Evolutionary conservation across 2,329 filamentous ascomycete genomes (phyloP), one percentile per base, ranked within the genome.

Genomic region (Neoascochyta sp.): DNA sequence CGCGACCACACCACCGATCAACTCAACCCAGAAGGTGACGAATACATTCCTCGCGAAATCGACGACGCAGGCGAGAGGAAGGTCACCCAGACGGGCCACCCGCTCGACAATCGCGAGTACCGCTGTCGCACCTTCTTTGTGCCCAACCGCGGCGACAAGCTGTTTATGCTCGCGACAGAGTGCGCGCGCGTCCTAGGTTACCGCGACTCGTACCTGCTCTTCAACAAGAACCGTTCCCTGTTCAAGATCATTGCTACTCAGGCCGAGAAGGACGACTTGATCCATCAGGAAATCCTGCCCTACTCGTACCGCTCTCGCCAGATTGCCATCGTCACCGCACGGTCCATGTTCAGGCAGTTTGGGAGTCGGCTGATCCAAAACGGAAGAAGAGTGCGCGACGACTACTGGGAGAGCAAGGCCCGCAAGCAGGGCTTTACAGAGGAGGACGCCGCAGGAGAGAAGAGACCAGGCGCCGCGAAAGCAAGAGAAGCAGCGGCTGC

Each of bases 331-430:
- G 92, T 98, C 23, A 96, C 92, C 1, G 92, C 92, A 16, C 81
- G 87, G 44, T 96, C 90, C 50, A 98, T 98, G 92, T 98, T 96
- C 65, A 81, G 92, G 23, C 92, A 98, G 62, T 98, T 98, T 63
- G 92, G 92, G 27, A 95, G 89, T 63, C 78, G 92, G 42, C 83
- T 98, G 29, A 92, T 98, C 43, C 80, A 85, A 19, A 86, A 89
- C 53, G 92, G 92, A 18, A 78, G 90, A 41, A 76, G 92, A 35
- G 92, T 98, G 22, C 82, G 92, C 27, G 92, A 98, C 65, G 92
- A 98, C 61, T 98, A 98, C 65, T 98, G 92, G 92, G 92, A 96
- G 64, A 86, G 83, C 56, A 96, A 96, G 66, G 92, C 92, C 6
- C 77, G 85, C 26, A 98, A 96, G 66, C 92, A 98, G 65, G 92